These are phyloP conservation scores for Pyrenochaeta sp. DNA, from an alignment of 2,329 filamentous ascomycete genomes.

Conservation along the genomic window DNA sequence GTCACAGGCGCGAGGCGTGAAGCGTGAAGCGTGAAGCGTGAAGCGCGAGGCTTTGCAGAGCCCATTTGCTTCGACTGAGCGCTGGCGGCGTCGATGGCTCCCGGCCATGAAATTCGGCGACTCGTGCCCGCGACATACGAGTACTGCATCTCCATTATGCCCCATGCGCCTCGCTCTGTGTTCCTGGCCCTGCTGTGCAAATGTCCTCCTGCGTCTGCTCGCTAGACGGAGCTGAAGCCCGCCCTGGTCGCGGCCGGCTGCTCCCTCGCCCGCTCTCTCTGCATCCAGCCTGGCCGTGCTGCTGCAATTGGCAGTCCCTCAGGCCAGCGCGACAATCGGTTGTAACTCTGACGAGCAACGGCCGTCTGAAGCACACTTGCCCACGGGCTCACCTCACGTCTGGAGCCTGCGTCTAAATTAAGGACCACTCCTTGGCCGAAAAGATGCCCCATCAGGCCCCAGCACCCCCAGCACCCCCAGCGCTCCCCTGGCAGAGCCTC, in stretches of 20 bases:
- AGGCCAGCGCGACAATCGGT: too few relatives aligned
- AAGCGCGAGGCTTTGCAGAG: background rate
- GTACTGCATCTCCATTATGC: background rate
- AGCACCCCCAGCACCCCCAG: background rate
- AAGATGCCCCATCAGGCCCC: background rate
- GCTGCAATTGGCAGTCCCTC: constrained; percentile 5
- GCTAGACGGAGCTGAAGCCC: background rate
- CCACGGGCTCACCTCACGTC: background rate
- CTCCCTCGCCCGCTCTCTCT: background rate
- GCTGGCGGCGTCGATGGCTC: background rate
- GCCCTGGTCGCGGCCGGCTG: background rate
- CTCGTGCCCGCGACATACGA: background rate
- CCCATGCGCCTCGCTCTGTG: too few relatives aligned
- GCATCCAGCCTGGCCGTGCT: background rate
- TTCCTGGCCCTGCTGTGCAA: background rate
- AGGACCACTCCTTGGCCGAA: constrained; percentile 18
- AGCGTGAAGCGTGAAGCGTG: background rate
- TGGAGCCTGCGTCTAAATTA: constrained; percentile 21
- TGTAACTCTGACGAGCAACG: too few relatives aligned
- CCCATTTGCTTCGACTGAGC: background rate
- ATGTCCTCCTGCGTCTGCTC: background rate
- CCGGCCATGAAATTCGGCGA: background rate
- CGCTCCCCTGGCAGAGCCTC: constrained; percentile 9
- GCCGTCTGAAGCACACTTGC: background rate
- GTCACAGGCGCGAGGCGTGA: too few relatives aligned